Base-by-base conservation (phyloP, 208 protist species). In the Tritrichomonas musculus region DNA sequence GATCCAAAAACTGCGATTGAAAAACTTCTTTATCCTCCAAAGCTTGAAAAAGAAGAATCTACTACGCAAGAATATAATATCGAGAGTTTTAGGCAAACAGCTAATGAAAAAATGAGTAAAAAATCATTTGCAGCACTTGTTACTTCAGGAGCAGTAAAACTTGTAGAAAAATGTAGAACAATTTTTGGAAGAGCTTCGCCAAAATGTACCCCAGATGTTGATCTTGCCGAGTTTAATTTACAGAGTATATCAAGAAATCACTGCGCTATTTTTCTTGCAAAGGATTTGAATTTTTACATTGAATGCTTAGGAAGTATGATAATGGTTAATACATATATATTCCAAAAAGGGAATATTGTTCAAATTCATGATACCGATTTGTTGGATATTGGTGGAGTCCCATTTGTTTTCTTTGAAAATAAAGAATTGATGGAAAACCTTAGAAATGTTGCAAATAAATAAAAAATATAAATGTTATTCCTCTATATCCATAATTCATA, bases 341-440 rank as follows among this genome's bases (percentile, higher is more conserved):
- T 88, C 30, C n/a, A 39, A 14, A 88, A 88, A 57, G 77, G 47
- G 8, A 53, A 44, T 22, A 22, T 88, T 57, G n/a, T 88, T 41
- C 25, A 27, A 27, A 20, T 88, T 39, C 13, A 88, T 50, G 77
- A 88, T 57, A 57, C 27, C 14, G 77, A 88, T 57, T 33, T 88
- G 25, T 57, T 88, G n/a, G 77, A 88, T 88, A 88, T 88, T 88
- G 77, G 77, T 57, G 77, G 77, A 33, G 77, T 47, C 53, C 47
- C 47, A 39, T 88, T 88, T 88, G 47, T 88, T 30, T 88, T 88
- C 57, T 44, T 88, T 1, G 77, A 88, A 27, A 88, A 88, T 88
- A 17, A 57, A 57, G 47, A 49, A 20, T 47, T 88, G 8, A 88
- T 88, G 77, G n/a, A 88, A 9, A 4, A 44, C 2, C 47, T 88